Conservation (phyloP, 768 basidiomycete genomes). For the Sporobolomyces roseus region DNA sequence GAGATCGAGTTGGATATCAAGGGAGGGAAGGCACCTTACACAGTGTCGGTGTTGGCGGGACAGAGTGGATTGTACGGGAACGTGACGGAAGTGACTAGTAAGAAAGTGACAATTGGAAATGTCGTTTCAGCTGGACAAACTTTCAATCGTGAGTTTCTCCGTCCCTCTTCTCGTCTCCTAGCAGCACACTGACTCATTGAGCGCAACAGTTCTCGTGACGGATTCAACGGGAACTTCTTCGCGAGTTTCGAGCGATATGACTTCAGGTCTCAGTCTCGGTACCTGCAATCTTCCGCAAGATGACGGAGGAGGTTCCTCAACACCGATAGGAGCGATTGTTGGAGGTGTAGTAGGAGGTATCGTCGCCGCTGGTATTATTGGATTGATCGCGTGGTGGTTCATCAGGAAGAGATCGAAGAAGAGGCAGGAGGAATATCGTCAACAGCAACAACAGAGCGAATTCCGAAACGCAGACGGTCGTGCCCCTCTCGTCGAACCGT, state of each 20-base stretch:
- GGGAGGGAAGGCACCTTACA: constrained; percentile 22
- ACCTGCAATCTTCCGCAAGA: background rate
- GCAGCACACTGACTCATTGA: too few species aligned
- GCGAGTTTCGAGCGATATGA: background rate
- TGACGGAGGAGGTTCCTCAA: background rate
- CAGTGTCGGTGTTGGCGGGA: constrained; percentile 19
- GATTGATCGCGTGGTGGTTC: constrained; percentile 25
- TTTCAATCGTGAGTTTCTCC: constrained; percentile 25
- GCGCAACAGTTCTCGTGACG: constrained; percentile 28
- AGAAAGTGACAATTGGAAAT: constrained; percentile 19
- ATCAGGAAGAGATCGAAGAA: background rate
- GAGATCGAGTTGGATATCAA: constrained; percentile 22
- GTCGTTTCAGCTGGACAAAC: constrained; percentile 12
- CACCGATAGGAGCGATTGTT: constrained; percentile 22
- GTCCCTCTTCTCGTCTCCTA: too few species aligned
- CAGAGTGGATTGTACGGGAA: constrained; percentile 23
- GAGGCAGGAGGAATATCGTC: constrained; percentile 10
- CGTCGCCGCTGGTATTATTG: constrained; percentile 16
- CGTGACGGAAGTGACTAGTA: constrained; percentile 5
- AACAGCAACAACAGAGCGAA: constrained; percentile 22
- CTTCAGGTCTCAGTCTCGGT: constrained; percentile 4
- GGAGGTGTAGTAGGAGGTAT: constrained; percentile 35
- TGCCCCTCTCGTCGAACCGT: constrained; percentile 35
- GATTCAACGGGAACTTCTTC: constrained; percentile 14
- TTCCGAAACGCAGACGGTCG: constrained; percentile 32